Evolutionary conservation across 192 early-diverging fungal species (phyloP).

Genomic region (Phycomyces nitens): DNA sequence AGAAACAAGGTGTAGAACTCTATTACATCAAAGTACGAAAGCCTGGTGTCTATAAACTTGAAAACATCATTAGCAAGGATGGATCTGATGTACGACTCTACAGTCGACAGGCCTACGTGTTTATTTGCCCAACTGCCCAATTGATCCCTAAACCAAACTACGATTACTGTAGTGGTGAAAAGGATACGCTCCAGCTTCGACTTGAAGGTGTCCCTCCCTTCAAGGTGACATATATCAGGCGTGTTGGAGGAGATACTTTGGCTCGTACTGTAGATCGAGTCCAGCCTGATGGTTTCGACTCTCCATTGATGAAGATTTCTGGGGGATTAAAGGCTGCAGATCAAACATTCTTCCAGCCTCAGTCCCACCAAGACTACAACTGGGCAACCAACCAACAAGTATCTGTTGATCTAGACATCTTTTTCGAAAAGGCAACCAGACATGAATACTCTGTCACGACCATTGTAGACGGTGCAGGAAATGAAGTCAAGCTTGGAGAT

Average conservation of each 20-base stretch:
- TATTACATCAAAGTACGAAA: slow-evolving; percentile 33
- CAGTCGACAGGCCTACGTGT: slow-evolving; percentile 30
- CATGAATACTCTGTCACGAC: slow-evolving; percentile 23
- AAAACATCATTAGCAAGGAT: slow-evolving; percentile 29
- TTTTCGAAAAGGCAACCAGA: slow-evolving; percentile 17
- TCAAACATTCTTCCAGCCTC: slow-evolving; percentile 6
- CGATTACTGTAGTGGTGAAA: slow-evolving; percentile 34
- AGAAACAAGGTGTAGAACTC: slow-evolving; percentile 24
- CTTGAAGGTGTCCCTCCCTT: slow-evolving; percentile 44
- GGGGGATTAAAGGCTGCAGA: slow-evolving; percentile 1
- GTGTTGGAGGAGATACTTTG: neutral
- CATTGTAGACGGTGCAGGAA: slow-evolving; percentile 36
- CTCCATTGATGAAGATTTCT: slow-evolving; percentile 15
- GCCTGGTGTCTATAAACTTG: slow-evolving; percentile 39
- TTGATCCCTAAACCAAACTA: slow-evolving; percentile 15
- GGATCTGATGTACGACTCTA: slow-evolving; percentile 36
- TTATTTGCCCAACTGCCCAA: slow-evolving; percentile 36
- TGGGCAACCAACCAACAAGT: slow-evolving; percentile 37
- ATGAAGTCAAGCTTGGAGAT: slow-evolving; percentile 17
- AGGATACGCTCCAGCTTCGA: slow-evolving; percentile 23
- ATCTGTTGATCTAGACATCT: slow-evolving; percentile 28
- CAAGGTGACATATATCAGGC: slow-evolving; percentile 29
- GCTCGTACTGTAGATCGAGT: slow-evolving; percentile 33
- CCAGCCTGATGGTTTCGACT: slow-evolving; percentile 23
- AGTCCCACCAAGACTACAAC: slow-evolving; percentile 11